Conservation (phyloP, 2,329 filamentous ascomycete species). For the Cercospora brassicicola region DNA sequence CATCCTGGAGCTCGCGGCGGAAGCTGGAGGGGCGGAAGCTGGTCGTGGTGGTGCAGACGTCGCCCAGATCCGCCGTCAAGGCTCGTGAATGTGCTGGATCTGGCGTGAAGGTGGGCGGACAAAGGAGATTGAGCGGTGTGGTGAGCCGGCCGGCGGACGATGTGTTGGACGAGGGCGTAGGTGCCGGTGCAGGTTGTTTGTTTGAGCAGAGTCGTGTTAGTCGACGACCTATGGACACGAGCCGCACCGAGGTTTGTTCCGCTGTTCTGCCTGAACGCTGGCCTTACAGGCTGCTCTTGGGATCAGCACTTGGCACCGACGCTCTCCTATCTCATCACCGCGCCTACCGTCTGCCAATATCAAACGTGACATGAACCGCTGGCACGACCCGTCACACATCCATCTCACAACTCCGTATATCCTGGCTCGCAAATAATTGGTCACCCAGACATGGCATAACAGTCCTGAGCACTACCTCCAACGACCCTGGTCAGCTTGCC, state of each 20-base stretch:
- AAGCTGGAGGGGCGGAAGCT: neutral
- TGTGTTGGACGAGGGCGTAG: neutral
- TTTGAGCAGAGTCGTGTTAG: neutral
- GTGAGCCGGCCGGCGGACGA: neutral
- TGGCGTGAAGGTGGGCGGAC: neutral
- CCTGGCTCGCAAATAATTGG: neutral
- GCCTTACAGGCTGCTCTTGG: neutral
- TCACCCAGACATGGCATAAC: conserved; percentile 3
- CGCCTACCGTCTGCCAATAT: neutral
- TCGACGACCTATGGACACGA: neutral
- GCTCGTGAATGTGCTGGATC: neutral
- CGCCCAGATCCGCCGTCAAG: neutral
- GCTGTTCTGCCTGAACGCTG: neutral
- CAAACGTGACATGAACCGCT: neutral
- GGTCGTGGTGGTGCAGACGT: neutral
- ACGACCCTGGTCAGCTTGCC: neutral
- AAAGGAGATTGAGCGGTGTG: neutral
- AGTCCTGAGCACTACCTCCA: neutral
- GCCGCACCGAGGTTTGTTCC: neutral
- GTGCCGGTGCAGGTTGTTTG: neutral
- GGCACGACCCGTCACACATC: neutral
- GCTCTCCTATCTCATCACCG: neutral
- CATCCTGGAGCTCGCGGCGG: conserved; percentile 46
- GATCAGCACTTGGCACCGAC: neutral
- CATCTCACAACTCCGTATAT: neutral